phyloP scores from a whole-genome alignment of 495 filamentous ascomycete genomes.

The Tetracladium marchalianum region DNA sequence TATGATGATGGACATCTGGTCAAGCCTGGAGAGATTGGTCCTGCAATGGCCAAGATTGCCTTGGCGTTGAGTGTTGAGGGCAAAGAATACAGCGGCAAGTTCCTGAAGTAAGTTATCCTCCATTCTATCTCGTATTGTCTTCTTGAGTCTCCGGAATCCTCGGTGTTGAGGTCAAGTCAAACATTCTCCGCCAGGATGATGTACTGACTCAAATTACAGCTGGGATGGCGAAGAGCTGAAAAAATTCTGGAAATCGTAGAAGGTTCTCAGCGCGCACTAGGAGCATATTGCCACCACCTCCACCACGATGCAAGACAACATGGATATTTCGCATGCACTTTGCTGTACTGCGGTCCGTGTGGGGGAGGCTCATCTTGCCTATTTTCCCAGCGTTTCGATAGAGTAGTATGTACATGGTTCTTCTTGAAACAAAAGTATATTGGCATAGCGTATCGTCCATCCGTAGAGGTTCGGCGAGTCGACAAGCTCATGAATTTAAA shows the following conservation, averaged over 20 bases:
- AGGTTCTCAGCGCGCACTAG: not conserved
- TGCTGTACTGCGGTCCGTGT: too few species aligned
- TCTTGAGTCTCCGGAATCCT: too few species aligned
- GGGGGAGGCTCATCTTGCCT: too few species aligned
- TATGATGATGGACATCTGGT: slow-evolving; percentile 60
- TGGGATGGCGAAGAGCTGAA: slow-evolving; percentile 62
- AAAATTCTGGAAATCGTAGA: slow-evolving; percentile 42
- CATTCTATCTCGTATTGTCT: not conserved
- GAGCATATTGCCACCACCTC: too few species aligned
- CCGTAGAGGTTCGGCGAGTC: too few species aligned
- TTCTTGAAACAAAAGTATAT: too few species aligned
- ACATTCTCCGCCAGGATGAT: not conserved
- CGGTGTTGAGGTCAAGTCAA: not conserved
- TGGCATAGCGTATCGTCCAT: too few species aligned
- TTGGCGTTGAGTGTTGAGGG: slow-evolving; percentile 39
- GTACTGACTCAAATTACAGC: slow-evolving; percentile 39
- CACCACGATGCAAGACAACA: too few species aligned
- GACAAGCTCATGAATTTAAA: too few species aligned
- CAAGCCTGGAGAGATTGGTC: slow-evolving; percentile 72
- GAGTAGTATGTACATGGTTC: too few species aligned
- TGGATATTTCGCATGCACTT: too few species aligned
- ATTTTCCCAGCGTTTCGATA: too few species aligned
- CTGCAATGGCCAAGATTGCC: slow-evolving; percentile 74
- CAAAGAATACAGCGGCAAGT: slow-evolving; percentile 61
- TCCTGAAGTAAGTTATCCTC: slow-evolving; percentile 46